These are phyloP conservation scores for Lactifluus volemus DNA, from an alignment of 768 basidiomycete genomes.

Conservation along the genomic window DNA sequence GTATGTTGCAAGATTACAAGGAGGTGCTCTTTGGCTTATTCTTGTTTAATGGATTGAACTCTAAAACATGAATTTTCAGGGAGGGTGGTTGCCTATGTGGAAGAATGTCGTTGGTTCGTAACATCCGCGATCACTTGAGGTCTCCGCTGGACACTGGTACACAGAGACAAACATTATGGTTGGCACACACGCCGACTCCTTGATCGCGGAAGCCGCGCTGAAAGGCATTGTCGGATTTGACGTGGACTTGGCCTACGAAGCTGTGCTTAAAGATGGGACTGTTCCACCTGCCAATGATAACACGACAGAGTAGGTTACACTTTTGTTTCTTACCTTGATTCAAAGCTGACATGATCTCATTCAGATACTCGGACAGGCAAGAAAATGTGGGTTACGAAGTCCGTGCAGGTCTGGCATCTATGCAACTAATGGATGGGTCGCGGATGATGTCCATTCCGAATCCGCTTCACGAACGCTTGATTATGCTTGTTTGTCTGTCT, in stretches of 20 bases:
- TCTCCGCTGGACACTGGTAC: neutral
- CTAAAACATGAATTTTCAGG: neutral
- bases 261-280: constrained; percentile 66
- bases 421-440: constrained; percentile 62
- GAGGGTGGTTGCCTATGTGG: neutral
- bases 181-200: constrained; percentile 71
- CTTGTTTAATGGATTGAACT: neutral
- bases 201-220: constrained; percentile 60
- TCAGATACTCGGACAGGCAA: constrained; percentile 62
- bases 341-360: neutral
- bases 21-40: constrained; percentile 34
- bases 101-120: neutral
- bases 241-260: constrained; percentile 55
- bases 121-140: neutral
- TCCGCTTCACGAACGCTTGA: constrained; percentile 71
- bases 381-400: constrained; percentile 78
- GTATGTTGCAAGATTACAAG: constrained; percentile 72
- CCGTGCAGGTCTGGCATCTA: constrained; percentile 74
- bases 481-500: constrained; percentile 53
- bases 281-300: constrained; percentile 51
- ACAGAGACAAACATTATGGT: constrained; percentile 83
- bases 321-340: neutral
- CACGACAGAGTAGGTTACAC: constrained; percentile 36
- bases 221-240: constrained; percentile 63
- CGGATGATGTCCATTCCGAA: constrained; percentile 70